Evolutionary conservation across 1,139 yeast genomes (phyloP).

Genomic region (Magnusiomyces suaveolens): DNA sequence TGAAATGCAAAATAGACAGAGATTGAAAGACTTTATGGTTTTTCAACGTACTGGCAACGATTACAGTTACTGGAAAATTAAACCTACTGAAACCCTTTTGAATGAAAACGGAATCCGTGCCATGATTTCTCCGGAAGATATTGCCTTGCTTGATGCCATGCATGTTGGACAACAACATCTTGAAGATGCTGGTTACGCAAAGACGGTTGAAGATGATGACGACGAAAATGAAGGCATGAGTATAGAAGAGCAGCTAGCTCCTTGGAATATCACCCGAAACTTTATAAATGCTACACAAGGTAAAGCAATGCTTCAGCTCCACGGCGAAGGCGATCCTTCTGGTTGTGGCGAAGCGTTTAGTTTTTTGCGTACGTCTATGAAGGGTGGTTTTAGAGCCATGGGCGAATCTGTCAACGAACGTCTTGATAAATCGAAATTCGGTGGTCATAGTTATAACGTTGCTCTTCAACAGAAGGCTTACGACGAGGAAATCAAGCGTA

Average conservation of each 20-base stretch:
- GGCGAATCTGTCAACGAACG: slow-evolving; percentile 40
- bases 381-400: slow-evolving; percentile 77
- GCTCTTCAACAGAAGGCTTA: slow-evolving; percentile 88
- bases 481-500: slow-evolving; percentile 79
- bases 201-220: slow-evolving; percentile 39
- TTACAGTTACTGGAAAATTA: slow-evolving; percentile 92
- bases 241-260: slow-evolving; percentile 77
- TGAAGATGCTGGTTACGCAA: slow-evolving; percentile 59
- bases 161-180: slow-evolving; percentile 80
- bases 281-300: slow-evolving; percentile 92
- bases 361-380: slow-evolving; percentile 86
- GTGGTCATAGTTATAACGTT: slow-evolving; percentile 63
- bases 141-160: slow-evolving; percentile 81
- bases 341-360: slow-evolving; percentile 87
- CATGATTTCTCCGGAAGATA: slow-evolving; percentile 92
- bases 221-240: slow-evolving; percentile 40
- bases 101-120: slow-evolving; percentile 67
- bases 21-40: slow-evolving; percentile 96
- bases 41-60: slow-evolving; percentile 92
- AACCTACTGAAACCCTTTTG: slow-evolving; percentile 62
- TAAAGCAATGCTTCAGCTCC: slow-evolving; percentile 89
- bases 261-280: slow-evolving; percentile 88
- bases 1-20: slow-evolving; percentile 93
- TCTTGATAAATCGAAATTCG: slow-evolving; percentile 38
- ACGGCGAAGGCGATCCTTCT: slow-evolving; percentile 96